A percentile compares a stretch with the other conserved stretches of the same genome.
Evolutionary conservation across 306 rosid genomes (phyloP).

Genomic region (Inga laurina): DNA sequence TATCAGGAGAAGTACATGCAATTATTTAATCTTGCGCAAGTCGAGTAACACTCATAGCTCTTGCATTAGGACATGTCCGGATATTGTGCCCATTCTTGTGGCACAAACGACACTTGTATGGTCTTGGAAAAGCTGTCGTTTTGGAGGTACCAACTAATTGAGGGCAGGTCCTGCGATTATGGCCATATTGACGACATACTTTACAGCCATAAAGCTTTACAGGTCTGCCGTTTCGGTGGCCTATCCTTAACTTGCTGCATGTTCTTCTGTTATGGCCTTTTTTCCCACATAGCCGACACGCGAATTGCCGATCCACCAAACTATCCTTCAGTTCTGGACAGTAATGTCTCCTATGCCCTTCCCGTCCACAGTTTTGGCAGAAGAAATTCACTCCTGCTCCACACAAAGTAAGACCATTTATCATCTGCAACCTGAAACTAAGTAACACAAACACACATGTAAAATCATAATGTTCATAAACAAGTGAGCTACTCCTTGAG

Average conservation of each 20-base stretch:
- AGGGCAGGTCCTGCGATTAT: constrained; percentile 67
- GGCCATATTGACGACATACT: constrained; percentile 64
- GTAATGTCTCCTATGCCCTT: constrained; percentile 90
- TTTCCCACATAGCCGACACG: constrained; percentile 66
- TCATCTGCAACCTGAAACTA: background rate
- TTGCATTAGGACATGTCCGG: constrained; percentile 72
- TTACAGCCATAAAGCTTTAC: constrained; percentile 51
- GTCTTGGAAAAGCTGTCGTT: constrained; percentile 28
- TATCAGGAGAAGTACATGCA: background rate
- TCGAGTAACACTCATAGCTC: constrained; percentile 28
- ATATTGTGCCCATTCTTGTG: constrained; percentile 62
- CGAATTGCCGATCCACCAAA: constrained; percentile 43
- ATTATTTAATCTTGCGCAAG: constrained; percentile 23
- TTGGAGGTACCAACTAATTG: constrained; percentile 18
- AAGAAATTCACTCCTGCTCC: constrained; percentile 75
- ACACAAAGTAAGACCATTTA: background rate
- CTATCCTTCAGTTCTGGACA: constrained; percentile 76
- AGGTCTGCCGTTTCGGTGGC: constrained; percentile 27
- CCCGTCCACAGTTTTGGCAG: constrained; percentile 86
- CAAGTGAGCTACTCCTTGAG: background rate
- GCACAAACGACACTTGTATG: constrained; percentile 66
- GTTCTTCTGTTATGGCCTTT: constrained; percentile 89
- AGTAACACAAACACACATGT: background rate
- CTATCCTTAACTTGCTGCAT: constrained; percentile 51
- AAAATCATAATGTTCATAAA: background rate